phyloP scores from a whole-genome alignment of 2,329 filamentous ascomycete genomes.

The Dothideomycetes sp. region DNA sequence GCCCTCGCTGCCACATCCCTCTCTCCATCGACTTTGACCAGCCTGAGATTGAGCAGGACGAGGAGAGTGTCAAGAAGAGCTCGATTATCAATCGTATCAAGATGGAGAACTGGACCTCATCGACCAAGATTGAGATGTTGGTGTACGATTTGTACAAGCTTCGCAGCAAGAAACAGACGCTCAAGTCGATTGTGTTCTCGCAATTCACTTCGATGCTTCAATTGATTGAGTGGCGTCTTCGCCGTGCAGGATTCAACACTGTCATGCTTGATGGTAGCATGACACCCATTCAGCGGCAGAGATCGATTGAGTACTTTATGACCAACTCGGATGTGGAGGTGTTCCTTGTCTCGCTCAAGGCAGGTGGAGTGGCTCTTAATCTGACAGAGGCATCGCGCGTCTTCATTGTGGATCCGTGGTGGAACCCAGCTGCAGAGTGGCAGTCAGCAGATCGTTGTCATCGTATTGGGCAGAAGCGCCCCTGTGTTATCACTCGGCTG shows the following conservation, averaged over 20 bases:
- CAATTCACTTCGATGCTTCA: constrained; percentile 97
- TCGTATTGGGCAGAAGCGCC: constrained; percentile 87
- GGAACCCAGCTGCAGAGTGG: constrained; percentile 99
- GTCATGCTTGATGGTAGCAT: constrained; percentile 98
- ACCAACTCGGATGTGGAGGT: constrained; percentile 87
- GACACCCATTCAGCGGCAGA: constrained; percentile 86
- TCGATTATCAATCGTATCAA: constrained; percentile 98
- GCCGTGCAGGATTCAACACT: constrained; percentile 92
- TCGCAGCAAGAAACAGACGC: constrained; percentile 80
- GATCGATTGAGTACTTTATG: constrained; percentile 95
- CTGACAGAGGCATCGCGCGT: constrained; percentile 89
- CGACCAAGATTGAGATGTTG: constrained; percentile 93
- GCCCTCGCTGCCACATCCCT: constrained; percentile 82
- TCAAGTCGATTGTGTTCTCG: constrained; percentile 96
- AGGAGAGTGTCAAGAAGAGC: constrained; percentile 76
- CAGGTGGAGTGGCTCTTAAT: constrained; percentile 90
- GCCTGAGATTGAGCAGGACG: constrained; percentile 88
- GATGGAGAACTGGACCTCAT: constrained; percentile 98
- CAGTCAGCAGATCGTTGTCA: constrained; percentile 80
- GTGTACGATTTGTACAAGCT: constrained; percentile 90
- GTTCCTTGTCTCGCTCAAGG: constrained; percentile 91
- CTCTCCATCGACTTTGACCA: constrained; percentile 89
- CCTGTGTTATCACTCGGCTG: constrained; percentile 85
- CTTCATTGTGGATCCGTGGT: constrained; percentile 98
- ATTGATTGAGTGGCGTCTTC: constrained; percentile 91